Evolutionary conservation across 768 basidiomycete species (phyloP), one percentile per base, ranked within the genome.

Genomic region (Rhizopogon vulgaris): DNA sequence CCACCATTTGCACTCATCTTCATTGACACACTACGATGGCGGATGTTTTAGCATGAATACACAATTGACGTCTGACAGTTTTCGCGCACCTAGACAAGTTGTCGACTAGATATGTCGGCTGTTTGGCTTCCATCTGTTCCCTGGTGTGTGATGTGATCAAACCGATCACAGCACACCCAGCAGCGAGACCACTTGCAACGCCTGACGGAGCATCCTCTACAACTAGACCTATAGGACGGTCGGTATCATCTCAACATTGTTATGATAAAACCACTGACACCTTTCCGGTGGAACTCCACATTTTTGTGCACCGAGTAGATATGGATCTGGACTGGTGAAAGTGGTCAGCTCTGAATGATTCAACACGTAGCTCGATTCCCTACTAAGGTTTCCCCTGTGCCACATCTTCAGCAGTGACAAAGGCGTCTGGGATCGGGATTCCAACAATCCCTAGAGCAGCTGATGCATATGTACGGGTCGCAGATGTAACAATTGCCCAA

Each of bases 191-290:
- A 53, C 91, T 87, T 38, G 72, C 73, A 59, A 97, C 75, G 17
- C 94, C 94, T 14, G 82, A 82, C 1, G 93, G 93, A 3, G 94
- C 90, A 69, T 97, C 95, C 64, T 95, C 93, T 30, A 97, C 79
- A 14, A 96, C 94, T 42, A 95, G 73, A 59, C 86, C 87, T 85
- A 48, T 4, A 37, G 48, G 46, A 34, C 12, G 42, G 36, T 22
- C 37, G 32, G 30, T n/a, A 38, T 41, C 17, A 12, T 39, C 65
- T 61, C 47, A 67, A 61, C 65, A 18, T 58, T 53, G 15, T 41
- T 45, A 18, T 24, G 37, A 37, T 37, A 24, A 38, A n/a, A 36
- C 28, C 9, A 63, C 77, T 51, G 50, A 82, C 87, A 90, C 49
- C 80, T 79, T 51, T 74, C 68, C 11, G 85, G 79, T 41, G 79